Evolutionary conservation across 768 basidiomycete genomes (phyloP).

Genomic region (Rubroboletus satanas): DNA sequence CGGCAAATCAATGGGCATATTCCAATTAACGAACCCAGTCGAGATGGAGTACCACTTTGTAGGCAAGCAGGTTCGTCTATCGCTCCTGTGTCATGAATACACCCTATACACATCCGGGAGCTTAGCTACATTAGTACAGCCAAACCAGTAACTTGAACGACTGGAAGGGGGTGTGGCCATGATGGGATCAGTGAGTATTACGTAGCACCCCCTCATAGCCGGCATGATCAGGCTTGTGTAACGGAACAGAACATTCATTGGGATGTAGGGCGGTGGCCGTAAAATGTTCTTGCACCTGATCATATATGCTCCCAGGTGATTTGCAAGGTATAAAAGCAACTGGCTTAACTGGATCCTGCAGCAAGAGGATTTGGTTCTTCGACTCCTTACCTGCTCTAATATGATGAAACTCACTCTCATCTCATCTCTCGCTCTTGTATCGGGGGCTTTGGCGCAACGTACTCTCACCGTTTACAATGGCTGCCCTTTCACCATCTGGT

Average conservation of each 20-base stretch:
- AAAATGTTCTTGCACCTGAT: background rate
- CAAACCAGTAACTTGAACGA: background rate
- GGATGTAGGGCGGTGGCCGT: background rate
- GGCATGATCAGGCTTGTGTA: background rate
- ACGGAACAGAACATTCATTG: background rate
- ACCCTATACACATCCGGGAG: too few species aligned
- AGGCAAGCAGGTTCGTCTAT: background rate
- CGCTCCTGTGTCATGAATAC: too few species aligned
- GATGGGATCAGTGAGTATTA: background rate
- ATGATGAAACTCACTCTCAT: constrained; percentile 25
- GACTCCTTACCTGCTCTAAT: background rate
- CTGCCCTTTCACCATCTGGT: constrained; percentile 71
- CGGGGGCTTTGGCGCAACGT: constrained; percentile 41
- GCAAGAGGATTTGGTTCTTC: background rate
- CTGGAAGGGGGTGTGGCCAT: background rate
- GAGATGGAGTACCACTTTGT: background rate
- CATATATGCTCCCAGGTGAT: background rate
- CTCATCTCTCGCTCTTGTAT: constrained; percentile 29
- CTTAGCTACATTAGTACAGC: background rate
- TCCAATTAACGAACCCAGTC: background rate
- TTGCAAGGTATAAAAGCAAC: constrained; percentile 16
- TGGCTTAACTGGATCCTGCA: background rate
- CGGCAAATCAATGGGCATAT: background rate
- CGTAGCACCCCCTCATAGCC: too few species aligned
- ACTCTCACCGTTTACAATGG: constrained; percentile 59